Evolutionary conservation across 1,139 yeast species (phyloP).

Genomic region (Geotrichum armillariae): DNA sequence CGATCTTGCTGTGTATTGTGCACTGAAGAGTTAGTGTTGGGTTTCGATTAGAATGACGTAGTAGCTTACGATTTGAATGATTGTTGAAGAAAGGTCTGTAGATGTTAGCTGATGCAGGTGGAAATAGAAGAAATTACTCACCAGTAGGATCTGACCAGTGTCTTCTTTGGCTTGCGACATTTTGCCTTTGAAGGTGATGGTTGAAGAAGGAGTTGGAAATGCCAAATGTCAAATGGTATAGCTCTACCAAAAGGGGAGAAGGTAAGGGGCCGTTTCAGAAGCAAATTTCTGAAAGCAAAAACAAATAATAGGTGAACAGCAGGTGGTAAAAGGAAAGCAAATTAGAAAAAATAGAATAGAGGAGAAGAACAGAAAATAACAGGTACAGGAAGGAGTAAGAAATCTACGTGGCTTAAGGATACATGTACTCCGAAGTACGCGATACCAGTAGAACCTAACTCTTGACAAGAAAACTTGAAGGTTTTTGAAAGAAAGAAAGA

Average conservation of each 20-base stretch:
- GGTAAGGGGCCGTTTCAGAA: constrained; percentile 1
- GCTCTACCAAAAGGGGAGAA: not conserved
- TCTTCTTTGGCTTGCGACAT: not conserved
- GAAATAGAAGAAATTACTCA: constrained; percentile 3
- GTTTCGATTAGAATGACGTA: not conserved
- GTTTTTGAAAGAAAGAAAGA: no score
- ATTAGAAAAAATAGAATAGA: not conserved
- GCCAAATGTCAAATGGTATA: not conserved
- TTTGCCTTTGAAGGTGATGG: no score
- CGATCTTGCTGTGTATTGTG: constrained; percentile 35
- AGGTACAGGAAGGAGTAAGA: not conserved
- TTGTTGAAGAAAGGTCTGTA: constrained; percentile 14
- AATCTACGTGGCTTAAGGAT: no score
- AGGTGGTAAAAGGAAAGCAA: constrained; percentile 1
- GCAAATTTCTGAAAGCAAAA: not conserved
- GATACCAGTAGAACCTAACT: no score
- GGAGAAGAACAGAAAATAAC: not conserved
- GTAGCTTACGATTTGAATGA: constrained; percentile 19
- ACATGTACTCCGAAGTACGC: no score
- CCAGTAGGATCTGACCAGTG: not conserved
- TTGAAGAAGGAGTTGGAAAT: not conserved
- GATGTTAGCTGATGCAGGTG: constrained; percentile 9
- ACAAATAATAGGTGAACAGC: not conserved
- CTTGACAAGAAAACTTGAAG: no score
- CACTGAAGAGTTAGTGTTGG: constrained; percentile 22